Conservation (phyloP, 495 filamentous ascomycete species). For the Astrothelium macrocarpum region DNA sequence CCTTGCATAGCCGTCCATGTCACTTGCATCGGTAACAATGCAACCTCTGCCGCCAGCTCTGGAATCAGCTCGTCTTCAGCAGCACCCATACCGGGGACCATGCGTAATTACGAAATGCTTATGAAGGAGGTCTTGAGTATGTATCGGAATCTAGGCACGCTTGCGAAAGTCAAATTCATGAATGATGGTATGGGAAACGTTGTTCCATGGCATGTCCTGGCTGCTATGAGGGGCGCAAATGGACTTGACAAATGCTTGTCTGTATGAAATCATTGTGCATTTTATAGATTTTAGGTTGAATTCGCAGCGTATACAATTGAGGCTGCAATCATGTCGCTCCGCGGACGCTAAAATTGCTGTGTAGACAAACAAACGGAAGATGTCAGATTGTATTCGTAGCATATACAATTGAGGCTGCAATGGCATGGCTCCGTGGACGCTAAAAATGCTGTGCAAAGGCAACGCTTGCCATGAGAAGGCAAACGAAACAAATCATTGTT, state of each 20-base stretch:
- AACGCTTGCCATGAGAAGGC: too few species aligned
- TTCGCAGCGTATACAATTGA: too few species aligned
- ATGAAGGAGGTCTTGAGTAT: slow-evolving; percentile 63
- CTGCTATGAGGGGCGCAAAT: slow-evolving; percentile 57
- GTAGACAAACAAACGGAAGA: too few species aligned
- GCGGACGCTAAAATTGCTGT: not conserved
- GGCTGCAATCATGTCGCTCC: too few species aligned
- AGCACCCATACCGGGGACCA: slow-evolving; percentile 35
- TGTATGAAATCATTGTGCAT: not conserved
- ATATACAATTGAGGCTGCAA: too few species aligned
- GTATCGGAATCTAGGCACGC: slow-evolving; percentile 63
- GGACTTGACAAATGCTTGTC: slow-evolving; percentile 37
- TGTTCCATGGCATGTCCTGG: slow-evolving; percentile 78
- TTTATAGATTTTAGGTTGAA: too few species aligned
- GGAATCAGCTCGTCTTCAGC: slow-evolving; percentile 26
- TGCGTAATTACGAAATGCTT: slow-evolving; percentile 47
- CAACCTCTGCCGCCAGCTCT: not conserved
- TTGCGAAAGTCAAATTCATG: slow-evolving; percentile 62
- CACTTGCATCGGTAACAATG: slow-evolving; percentile 38
- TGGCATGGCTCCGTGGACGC: too few species aligned
- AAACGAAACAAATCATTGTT: too few species aligned
- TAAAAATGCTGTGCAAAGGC: too few species aligned
- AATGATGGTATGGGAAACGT: slow-evolving; percentile 51
- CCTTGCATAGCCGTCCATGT: slow-evolving; percentile 21
- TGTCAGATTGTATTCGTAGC: too few species aligned